Evolutionary conservation across 208 protist genomes (phyloP), one percentile per base, ranked within the genome.

Genomic region (Crithidia mellificae): DNA sequence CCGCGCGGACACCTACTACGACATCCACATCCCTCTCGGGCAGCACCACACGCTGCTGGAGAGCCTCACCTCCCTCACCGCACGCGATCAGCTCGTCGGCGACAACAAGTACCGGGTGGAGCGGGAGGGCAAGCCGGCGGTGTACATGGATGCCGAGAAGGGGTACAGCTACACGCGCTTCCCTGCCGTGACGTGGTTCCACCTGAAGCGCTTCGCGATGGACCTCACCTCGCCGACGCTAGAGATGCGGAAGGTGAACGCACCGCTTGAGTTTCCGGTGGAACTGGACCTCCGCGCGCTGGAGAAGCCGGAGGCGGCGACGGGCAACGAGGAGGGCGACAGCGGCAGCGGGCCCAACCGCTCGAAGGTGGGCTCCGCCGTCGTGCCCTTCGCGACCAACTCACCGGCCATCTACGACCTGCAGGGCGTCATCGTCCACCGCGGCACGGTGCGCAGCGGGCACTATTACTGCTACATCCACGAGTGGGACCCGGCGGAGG

Each of bases 91-190:
- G 68, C 85, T 98, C 14, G 72, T 91, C 8, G 94, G 92, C 0
- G 88, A 96, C 49, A 97, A 98, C 78, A 94, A 96, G 76, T 97
- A 97, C 68, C 63, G 80, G 1, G 91, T 94, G 27, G 94, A 97
- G 77, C 59, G 72, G 39, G 75, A 81, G 46, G 94, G 89, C 17
- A 75, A 78, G 76, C 72, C 77, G 54, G 73, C 77, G 9, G 78
- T 91, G 74, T 96, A 96, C 80, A 96, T 91, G 82, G 88, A 93
- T 39, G 91, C 91, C 24, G 80, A 91, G 74, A 93, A 89, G 68
- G 81, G 83, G 46, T 91, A 92, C 64, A 68, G 72, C 36, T 94
- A 90, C 66, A 73, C 81, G 38, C 72, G 81, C 47, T 95, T 97
- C 59, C 90, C 94, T 11, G 84, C 88, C 41, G 88, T 97, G 22